These are phyloP conservation scores for Rhododendron henanense DNA, from an alignment of 148 eudicot species.

Conservation along the genomic window DNA sequence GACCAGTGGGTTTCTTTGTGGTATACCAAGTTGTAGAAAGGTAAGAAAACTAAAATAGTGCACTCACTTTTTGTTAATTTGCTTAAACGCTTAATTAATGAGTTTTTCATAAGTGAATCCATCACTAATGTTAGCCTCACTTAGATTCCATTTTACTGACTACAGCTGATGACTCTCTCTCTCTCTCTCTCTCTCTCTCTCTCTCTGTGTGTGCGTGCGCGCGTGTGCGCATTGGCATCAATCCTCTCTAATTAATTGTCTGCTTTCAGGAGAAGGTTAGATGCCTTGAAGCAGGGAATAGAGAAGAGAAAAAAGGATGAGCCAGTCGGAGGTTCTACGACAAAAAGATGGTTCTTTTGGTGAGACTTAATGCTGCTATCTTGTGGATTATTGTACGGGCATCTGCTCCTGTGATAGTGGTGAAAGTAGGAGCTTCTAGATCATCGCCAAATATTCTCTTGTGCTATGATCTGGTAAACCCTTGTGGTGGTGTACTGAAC, in stretches of 20 bases:
- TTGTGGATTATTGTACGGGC: background rate
- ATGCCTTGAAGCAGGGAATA: slow-evolving; percentile 70
- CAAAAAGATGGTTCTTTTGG: slow-evolving; percentile 74
- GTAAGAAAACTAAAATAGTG: background rate
- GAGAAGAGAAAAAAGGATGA: slow-evolving; percentile 63
- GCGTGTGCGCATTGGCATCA: background rate
- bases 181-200: background rate
- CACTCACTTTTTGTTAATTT: background rate
- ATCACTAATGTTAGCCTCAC: background rate
- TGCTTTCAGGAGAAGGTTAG: slow-evolving; percentile 64
- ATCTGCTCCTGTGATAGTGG: background rate
- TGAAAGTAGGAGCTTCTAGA: background rate
- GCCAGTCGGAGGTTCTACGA: slow-evolving; percentile 30
- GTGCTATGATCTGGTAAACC: background rate
- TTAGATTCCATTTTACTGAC: background rate
- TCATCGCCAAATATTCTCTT: background rate
- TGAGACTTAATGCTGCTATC: slow-evolving; percentile 11
- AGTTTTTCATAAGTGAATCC: too few species aligned
- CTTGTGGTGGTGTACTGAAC: background rate
- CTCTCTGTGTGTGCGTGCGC: too few species aligned
- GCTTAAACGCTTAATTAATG: background rate
- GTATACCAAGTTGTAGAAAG: background rate
- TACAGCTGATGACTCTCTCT: background rate
- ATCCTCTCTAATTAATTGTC: background rate
- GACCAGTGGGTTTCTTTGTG: background rate